A percentile compares a stretch with the other conserved stretches of the same genome.
phyloP scores from a whole-genome alignment of 2,329 filamentous ascomycete species.

The Cryphonectria parasitica region DNA sequence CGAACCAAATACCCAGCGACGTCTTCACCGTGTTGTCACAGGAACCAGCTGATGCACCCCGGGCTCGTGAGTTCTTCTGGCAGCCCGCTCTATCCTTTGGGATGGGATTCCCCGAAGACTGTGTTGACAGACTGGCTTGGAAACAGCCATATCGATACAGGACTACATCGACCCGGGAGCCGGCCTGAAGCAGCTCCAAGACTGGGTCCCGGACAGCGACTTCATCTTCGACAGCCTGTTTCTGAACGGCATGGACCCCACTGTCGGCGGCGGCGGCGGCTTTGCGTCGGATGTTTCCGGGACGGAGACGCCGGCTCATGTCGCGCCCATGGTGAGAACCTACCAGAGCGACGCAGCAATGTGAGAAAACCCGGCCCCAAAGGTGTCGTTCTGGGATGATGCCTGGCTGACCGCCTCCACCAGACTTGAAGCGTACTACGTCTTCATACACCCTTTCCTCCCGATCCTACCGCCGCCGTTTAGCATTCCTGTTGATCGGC shows the following conservation, averaged over 20 bases:
- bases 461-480: conserved; percentile 52
- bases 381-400: background rate
- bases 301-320: conserved; percentile 10
- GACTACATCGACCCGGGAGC: conserved; percentile 52
- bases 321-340: conserved; percentile 44
- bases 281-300: conserved; percentile 20
- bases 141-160: conserved; percentile 41
- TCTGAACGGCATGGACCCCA: conserved; percentile 28
- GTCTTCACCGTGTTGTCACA: conserved; percentile 31
- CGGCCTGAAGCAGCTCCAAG: conserved; percentile 50
- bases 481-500: conserved; percentile 39
- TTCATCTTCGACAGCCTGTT: conserved; percentile 52
- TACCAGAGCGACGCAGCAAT: conserved; percentile 47
- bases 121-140: conserved; percentile 21
- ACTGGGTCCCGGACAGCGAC: conserved; percentile 51
- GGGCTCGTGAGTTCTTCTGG: conserved; percentile 36
- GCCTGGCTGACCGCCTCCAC: background rate
- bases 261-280: background rate
- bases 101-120: background rate
- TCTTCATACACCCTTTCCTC: conserved; percentile 55
- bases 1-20: conserved; percentile 29
- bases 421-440: conserved; percentile 53
- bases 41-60: conserved; percentile 38
- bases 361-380: conserved; percentile 36
- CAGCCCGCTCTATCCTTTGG: background rate